Evolutionary conservation across 495 filamentous ascomycete genomes (phyloP), one percentile per base, ranked within the genome.

Genomic region (Daldinia decipiens): DNA sequence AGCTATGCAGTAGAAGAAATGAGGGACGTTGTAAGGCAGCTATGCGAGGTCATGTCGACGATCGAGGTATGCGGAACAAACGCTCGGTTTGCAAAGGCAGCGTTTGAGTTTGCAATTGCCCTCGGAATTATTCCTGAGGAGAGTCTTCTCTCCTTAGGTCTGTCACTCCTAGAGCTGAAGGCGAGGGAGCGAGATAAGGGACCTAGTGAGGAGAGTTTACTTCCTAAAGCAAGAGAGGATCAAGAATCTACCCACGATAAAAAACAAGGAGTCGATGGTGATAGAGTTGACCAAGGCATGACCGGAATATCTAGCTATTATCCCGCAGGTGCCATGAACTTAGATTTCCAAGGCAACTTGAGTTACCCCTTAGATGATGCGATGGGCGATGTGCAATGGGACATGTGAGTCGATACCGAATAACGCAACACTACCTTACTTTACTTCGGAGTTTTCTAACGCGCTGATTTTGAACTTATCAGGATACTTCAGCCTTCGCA

Each of bases 61-160:
- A 73, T 66, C 26, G 70, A 73, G 34, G 50, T 73, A 1, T 73
- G 70, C 19, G 70, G 70, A 12, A 73, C 70, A 19, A 73, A 68
- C 26, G 70, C 70, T 26, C 65, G 70, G 31, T 73, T 73, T 26
- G 70, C 65, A 1, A 73, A 68, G 57, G 70, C 57, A 11, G 70
- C 70, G 1, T 68, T 73, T 34, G 70, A 73, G 21, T 73, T 73
- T 54, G 70, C 70, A 2, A 62, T 59, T 36, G 53, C 61, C 4
- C 60, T 73, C 0, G 65, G 34, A 45, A 73, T 73, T 31, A 59
- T 65, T 19, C 56, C 70, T 24, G 36, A 36, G 17, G 70, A 68
- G 9, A 62, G 39, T 13, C 11, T 34, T 11, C 52, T 45, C 2
- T 65, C 61, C 7, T 52, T 61, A n/a, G 59, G 53, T 5, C 34